Base-by-base conservation (phyloP, 2,329 filamentous ascomycete species). In the Stenocarpella maydis region DNA sequence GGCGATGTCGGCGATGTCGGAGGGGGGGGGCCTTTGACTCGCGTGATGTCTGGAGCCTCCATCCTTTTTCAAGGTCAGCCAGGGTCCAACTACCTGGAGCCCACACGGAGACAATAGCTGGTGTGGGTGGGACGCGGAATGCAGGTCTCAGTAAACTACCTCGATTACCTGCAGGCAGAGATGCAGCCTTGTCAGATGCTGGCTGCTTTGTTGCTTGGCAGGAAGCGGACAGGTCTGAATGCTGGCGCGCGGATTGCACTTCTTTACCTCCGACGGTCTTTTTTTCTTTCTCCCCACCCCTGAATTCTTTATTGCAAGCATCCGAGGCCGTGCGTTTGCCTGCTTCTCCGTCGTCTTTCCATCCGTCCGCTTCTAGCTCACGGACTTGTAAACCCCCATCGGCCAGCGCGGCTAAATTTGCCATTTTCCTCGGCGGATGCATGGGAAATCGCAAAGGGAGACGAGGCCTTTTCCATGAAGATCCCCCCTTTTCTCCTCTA, bases 391-490 rank as follows among this genome's bases (percentile, higher is more conserved):
- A 63, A n/a, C 28, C 28, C 41, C 58, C n/a, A 49, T 63, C 58
- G 58, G 58, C 41, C 58, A 26, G 28, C 26, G 58, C 58, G 58
- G 58, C 58, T 63, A 63, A 49, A 63, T 63, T 37, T 63, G 43
- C 37, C 26, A 49, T 63, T 45, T n/a, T 37, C n/a, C 14, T 8
- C 10, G 28, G 58, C 43, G 34, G 34, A 12, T 37, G 43, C 58
- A 63, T 43, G 58, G n/a, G 28, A n/a, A n/a, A 47, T 34, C 19
- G 14, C 10, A 8, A 17, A 21, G 19, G 7, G 26, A 8, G 4
- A 15, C 8, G 28, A 28, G 19, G 28, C n/a, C 1, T 1, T 19
- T 24, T 34, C 9, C n/a, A 6, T 37, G 31, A 37, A 63, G 37
- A 26, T 28, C 3, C 14, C 3, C 14, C 31, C 21, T 37, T 3